A percentile compares a stretch with the other conserved stretches of the same genome.
Conservation (phyloP, 78 protist genomes). For the Speleostelium caveatum region DNA sequence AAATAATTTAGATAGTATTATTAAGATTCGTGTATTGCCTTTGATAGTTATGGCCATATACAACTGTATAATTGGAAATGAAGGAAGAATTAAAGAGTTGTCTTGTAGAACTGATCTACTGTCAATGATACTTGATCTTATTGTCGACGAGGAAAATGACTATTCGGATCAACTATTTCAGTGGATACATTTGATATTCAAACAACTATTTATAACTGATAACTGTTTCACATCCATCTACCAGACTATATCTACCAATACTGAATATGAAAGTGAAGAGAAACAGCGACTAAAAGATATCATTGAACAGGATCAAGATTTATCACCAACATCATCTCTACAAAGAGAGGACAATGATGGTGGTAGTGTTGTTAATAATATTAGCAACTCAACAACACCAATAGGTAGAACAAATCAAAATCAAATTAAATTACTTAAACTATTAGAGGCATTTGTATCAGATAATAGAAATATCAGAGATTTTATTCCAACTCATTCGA, state of each 20-base stretch:
- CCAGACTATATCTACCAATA: background rate
- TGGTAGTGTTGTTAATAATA: background rate
- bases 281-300: background rate
- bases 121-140: background rate
- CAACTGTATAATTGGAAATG: constrained; percentile 9
- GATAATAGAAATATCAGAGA: constrained; percentile 42
- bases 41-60: constrained; percentile 31
- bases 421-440: constrained; percentile 33
- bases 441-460: constrained; percentile 39
- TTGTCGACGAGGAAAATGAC: background rate
- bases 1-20: constrained; percentile 4
- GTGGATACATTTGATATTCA: constrained; percentile 61
- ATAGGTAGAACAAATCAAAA: constrained; percentile 15
- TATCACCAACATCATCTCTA: background rate
- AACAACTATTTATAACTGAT: constrained; percentile 10
- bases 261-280: background rate
- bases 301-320: background rate
- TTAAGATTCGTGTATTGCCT: background rate
- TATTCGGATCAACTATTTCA: constrained; percentile 31
- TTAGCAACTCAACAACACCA: background rate
- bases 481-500: constrained; percentile 20
- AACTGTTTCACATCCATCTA: background rate
- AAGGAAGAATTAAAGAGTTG: constrained; percentile 5
- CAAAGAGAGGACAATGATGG: constrained; percentile 1
- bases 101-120: background rate